A percentile compares a stretch with the other conserved stretches of the same genome.
Conservation (phyloP, 129 eudicot genomes). For the Centella asiatica region DNA sequence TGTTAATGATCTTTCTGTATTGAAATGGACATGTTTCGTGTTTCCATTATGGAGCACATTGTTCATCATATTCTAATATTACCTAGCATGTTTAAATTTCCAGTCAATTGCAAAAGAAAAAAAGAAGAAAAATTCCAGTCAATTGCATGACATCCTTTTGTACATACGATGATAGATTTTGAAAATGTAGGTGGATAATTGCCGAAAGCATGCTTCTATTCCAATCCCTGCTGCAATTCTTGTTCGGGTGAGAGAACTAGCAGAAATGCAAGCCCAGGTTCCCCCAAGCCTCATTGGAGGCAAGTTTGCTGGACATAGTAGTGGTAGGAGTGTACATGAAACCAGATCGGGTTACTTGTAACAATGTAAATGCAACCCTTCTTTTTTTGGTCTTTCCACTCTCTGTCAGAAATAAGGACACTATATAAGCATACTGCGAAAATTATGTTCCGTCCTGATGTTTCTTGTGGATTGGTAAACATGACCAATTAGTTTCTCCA, state of each 20-base stretch:
- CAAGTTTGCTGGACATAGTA: constrained; percentile 37
- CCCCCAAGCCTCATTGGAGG: constrained; percentile 38
- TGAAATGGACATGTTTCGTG: too few species aligned
- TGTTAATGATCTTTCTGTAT: too few species aligned
- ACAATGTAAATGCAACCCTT: constrained; percentile 21
- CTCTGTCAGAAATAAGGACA: background rate
- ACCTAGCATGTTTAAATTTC: too few species aligned
- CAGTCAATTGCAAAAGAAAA: too few species aligned
- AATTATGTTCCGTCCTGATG: too few species aligned
- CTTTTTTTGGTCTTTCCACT: background rate
- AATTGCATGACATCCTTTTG: background rate
- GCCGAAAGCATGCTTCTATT: constrained; percentile 56
- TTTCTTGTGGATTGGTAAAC: background rate
- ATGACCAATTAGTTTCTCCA: background rate
- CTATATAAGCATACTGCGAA: background rate
- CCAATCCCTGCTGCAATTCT: constrained; percentile 78
- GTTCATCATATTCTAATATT: too few species aligned
- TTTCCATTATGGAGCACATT: too few species aligned
- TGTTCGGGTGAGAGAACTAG: constrained; percentile 82
- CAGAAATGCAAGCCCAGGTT: constrained; percentile 67
- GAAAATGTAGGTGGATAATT: constrained; percentile 39
- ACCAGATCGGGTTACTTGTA: constrained; percentile 60
- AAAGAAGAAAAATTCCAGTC: background rate
- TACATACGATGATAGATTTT: background rate
- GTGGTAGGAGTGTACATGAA: constrained; percentile 51